Base-by-base conservation (phyloP, 495 filamentous ascomycete genomes). In the Baudoinia panamericana region DNA sequence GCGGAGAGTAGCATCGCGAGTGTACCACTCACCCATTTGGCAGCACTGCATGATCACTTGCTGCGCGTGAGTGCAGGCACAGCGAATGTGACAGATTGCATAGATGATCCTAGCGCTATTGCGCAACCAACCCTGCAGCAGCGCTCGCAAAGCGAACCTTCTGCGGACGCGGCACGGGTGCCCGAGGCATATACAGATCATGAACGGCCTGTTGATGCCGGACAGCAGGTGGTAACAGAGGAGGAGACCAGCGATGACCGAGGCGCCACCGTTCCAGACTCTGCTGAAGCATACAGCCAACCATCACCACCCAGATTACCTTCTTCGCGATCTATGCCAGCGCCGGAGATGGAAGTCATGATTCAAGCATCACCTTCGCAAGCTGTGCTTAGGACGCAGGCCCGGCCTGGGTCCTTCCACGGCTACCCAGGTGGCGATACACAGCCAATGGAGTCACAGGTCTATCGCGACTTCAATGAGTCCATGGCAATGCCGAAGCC, bases 371-470 rank as follows among this genome's bases (percentile, higher is more conserved):
- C 36, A 36, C 46, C 36, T 7, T 44, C 51, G 33, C 51, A 54
- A 38, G 16, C 43, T 7, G 28, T 24, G 5, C 27, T 31, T 21
- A n/a, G 6, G 4, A 24, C 18, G 10, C 21, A 44, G 43, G 41
- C 39, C 7, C 41, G 42, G 9, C 46, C 51, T 11, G 26, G 30
- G 17, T 39, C 46, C 9, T 54, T 54, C 36, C 36, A 48, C 24
- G 51, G 51, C n/a, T 51, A 37, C 13, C 18, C 34, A 10, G 55
- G 45, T 16, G 60, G 60, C 10, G 59, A 62, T 47, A 64, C 61
- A 10, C 61, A 64, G 43, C 48, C 53, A 7, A 54, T 54, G 51
- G 56, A 60, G 36, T 54, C 54, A 20, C 61, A 64, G 51, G 51
- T 64, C 10, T 62, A 59, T 41, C 52, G 45, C 40, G 23, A 58